Conservation (phyloP, 106 monocot species). For the Dioscorea zingiberensis region DNA sequence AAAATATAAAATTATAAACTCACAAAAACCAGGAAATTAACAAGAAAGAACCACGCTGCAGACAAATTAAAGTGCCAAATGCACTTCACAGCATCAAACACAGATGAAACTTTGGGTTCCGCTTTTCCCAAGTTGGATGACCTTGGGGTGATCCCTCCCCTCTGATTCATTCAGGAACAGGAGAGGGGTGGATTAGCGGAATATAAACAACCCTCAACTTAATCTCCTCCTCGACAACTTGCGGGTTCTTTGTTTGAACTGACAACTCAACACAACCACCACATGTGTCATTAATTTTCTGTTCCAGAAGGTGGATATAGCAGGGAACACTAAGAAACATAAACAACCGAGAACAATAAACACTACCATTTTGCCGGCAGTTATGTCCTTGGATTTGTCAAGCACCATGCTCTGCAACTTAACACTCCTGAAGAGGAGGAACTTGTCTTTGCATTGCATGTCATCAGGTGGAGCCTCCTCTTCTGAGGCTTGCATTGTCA, state of each 20-base stretch:
- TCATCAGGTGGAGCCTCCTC: constrained; percentile 75
- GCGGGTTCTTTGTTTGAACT: constrained; percentile 79
- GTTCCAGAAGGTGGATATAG: neutral
- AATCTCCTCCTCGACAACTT: constrained; percentile 68
- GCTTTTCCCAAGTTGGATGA: constrained; percentile 48
- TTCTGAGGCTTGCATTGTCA: constrained; percentile 99
- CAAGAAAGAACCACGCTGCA: neutral
- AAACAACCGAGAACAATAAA: neutral
- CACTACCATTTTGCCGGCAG: constrained; percentile 70
- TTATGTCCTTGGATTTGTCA: constrained; percentile 57
- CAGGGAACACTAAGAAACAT: neutral
- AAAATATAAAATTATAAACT: neutral
- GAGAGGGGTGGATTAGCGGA: constrained; percentile 74
- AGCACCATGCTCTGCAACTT: constrained; percentile 43
- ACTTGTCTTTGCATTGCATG: constrained; percentile 87
- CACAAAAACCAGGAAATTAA: neutral
- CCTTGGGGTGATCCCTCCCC: constrained; percentile 73
- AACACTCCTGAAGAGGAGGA: constrained; percentile 80
- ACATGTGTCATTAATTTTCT: neutral
- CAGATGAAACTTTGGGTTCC: constrained; percentile 28
- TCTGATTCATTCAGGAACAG: constrained; percentile 88
- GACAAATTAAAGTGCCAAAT: neutral
- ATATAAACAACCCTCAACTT: constrained; percentile 73
- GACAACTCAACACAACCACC: constrained; percentile 10
- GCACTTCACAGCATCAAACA: constrained; percentile 65